Evolutionary conservation across 805 yeast species (phyloP), one percentile per base, ranked within the genome.

Genomic region (Lipomyces yamadae): DNA sequence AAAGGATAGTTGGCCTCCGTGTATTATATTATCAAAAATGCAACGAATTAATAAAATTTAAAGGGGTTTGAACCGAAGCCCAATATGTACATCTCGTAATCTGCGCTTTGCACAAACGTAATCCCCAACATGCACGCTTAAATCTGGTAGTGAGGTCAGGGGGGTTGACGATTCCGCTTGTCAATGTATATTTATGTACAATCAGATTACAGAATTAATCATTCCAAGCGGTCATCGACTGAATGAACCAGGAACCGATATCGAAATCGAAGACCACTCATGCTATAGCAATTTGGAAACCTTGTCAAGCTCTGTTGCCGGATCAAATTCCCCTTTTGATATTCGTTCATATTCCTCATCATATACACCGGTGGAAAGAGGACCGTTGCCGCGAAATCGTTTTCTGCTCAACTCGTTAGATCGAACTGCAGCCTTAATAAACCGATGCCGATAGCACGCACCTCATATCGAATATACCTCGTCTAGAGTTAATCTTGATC

Each of bases 351-450:
- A 90, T 61, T 91, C 91, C 66, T 91, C 94, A 74, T 93, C 97
- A 78, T 90, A 94, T 75, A 89, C 89, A 0, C 99, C 99, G 5
- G 96, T 91, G 11, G 97, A 91, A 55, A 91, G 79, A 0, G 98
- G 92, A 0, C 96, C 99, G 75, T 94, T 94, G 3, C 98, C 98
- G 75, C 92, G 83, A 79, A 94, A 90, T 72, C 99, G 84, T 76
- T 92, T 93, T 2, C 93, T 74, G 37, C 55, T 24, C 32, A 34
- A 37, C 15, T 29, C 11, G 30, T 45, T 34, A 65, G 35, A 56
- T n/a, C 35, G 50, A 29, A 29, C 30, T 58, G 39, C 29, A 15
- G 33, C 11, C 5, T 42, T 15, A 33, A 57, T 8, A 2, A 42
- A 24, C 5, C 3, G 18, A 42, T 42, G 1, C 37, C 11, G n/a